Base-by-base conservation (phyloP, 2,329 filamentous ascomycete genomes). In the Alternaria ventricosa region DNA sequence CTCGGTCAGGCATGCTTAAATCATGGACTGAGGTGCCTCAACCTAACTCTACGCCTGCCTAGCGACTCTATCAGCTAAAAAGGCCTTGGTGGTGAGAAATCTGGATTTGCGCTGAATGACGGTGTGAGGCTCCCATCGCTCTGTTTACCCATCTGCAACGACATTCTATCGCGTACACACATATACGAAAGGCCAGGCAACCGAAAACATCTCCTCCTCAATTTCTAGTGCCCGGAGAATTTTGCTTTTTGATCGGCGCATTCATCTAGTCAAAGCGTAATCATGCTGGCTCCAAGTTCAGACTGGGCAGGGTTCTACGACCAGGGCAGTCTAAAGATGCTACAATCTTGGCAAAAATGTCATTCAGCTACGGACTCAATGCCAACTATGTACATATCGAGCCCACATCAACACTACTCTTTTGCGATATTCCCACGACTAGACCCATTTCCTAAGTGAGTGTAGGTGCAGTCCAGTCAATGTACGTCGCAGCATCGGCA, bases 381-480 rank as follows among this genome's bases (percentile, higher is more conserved):
- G 28, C 49, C n/a, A 53, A 22, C 53, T 46, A 57, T 58, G 47
- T 62, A 73, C 47, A 68, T 67, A 55, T 56, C n/a, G 66, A 67
- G 55, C 45, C 36, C 44, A 58, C 23, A n/a, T 20, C 58, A 55
- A 58, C 49, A 23, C 10, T 25, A n/a, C 4, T 22, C 55, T 9
- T 36, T 20, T n/a, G 28, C 27, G 4, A 36, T 11, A 55, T 44
- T 20, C n/a, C 15, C 41, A 60, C 28, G 55, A 25, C 0, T 2
- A 36, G 7, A 25, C 23, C 45, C 3, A 9, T 65, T 44, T 12
- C 63, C 65, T 78, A 79, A 58, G 76, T 67, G 53, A 80, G 71
- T 13, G 74, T 76, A 22, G 77, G 77, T 13, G 72, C 58, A 6
- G 75, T 79, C 77, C 77, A 80, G 70, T 79, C 76, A 68, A 79